phyloP scores from a whole-genome alignment of 331 rosid genomes.

The Malus hybrid region DNA sequence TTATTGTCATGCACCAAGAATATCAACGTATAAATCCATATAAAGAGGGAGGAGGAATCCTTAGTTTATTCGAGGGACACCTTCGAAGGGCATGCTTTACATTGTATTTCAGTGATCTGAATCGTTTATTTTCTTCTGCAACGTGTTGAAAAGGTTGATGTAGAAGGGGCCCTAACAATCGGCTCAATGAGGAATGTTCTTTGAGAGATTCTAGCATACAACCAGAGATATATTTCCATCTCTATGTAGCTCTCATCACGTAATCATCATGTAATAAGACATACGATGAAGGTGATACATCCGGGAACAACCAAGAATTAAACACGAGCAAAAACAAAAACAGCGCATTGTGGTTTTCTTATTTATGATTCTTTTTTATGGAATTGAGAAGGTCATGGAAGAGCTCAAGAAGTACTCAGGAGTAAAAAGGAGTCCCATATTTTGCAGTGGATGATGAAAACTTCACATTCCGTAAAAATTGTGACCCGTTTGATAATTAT shows the following conservation, averaged over 20 bases:
- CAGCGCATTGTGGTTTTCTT: too few species aligned
- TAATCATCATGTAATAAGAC: not conserved
- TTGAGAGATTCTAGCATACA: not conserved
- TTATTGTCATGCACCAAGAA: not conserved
- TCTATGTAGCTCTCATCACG: not conserved
- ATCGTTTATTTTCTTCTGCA: conserved; percentile 54
- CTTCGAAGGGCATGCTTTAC: too few species aligned
- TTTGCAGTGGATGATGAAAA: conserved; percentile 44
- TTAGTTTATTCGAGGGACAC: not conserved
- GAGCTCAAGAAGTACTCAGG: conserved; percentile 47
- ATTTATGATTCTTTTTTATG: too few species aligned
- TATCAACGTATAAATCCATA: too few species aligned
- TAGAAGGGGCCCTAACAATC: too few species aligned
- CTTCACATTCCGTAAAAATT: not conserved
- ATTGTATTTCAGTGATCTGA: not conserved
- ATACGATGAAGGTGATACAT: too few species aligned
- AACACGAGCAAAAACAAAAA: too few species aligned
- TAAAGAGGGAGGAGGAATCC: too few species aligned
- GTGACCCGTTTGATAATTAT: not conserved
- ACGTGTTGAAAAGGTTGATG: not conserved
- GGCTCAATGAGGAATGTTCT: conserved; percentile 54
- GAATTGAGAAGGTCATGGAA: conserved; percentile 48
- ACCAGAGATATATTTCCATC: not conserved
- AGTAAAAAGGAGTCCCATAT: conserved; percentile 53
- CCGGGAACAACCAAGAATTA: too few species aligned